Percentiles rank a stretch among this genome's conserved stretches.
Conservation (phyloP, 768 basidiomycete genomes). For the Strobilomyces echinocephalus region DNA sequence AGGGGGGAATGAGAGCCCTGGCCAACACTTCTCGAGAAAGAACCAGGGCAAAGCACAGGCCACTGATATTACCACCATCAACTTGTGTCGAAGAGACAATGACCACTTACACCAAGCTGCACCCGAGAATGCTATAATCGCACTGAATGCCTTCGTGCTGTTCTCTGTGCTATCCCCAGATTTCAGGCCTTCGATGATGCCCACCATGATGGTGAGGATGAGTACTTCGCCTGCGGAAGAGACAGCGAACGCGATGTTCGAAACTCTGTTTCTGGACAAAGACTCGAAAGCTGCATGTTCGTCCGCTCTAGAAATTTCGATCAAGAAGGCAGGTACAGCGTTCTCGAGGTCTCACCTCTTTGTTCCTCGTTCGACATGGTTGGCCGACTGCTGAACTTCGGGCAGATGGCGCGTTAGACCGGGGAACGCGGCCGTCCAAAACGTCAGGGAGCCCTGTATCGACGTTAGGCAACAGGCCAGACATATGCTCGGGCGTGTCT, state of each 20-base stretch:
- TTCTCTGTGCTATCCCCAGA: conserved; percentile 59
- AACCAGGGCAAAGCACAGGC: conserved; percentile 73
- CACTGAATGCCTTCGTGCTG: conserved; percentile 72
- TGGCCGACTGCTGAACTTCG: conserved; percentile 54
- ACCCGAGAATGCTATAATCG: conserved; percentile 74
- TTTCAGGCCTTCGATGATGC: conserved; percentile 63
- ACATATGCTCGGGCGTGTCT: conserved; percentile 9
- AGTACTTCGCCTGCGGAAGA: conserved; percentile 67
- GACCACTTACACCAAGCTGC: conserved; percentile 61
- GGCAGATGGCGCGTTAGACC: conserved; percentile 68
- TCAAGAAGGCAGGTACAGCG: not conserved
- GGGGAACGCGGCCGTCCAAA: conserved; percentile 82
- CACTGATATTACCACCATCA: conserved; percentile 35
- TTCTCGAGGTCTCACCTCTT: conserved; percentile 40
- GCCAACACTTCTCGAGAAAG: conserved; percentile 59
- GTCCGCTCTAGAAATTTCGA: conserved; percentile 30
- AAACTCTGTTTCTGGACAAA: conserved; percentile 64
- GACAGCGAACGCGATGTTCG: conserved; percentile 69
- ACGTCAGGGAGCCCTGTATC: conserved; percentile 59
- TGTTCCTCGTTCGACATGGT: conserved; percentile 34
- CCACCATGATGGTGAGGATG: conserved; percentile 68
- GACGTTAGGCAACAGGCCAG: not conserved
- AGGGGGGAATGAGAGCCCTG: conserved; percentile 56
- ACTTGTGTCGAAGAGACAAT: not conserved
- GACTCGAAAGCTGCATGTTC: conserved; percentile 56